These are phyloP conservation scores for Xylaria sp. DNA, from an alignment of 2,329 filamentous ascomycete genomes.

Conservation along the genomic window DNA sequence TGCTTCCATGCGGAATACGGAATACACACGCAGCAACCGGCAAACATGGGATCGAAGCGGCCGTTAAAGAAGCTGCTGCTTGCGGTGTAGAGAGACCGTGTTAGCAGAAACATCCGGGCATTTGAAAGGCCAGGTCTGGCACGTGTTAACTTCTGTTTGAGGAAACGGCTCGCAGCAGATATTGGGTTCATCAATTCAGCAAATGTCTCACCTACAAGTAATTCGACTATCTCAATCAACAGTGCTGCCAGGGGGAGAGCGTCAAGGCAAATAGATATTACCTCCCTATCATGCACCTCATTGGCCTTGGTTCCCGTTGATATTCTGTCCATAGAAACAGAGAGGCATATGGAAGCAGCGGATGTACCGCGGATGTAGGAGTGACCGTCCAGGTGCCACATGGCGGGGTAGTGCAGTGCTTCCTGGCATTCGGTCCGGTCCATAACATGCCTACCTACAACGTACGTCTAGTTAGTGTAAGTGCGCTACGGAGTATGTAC, in stretches of 20 bases:
- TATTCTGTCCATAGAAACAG: no score
- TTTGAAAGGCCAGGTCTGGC: neutral
- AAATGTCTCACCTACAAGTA: constrained; percentile 3
- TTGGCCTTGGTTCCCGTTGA: no score
- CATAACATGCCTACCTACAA: neutral
- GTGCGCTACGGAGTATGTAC: no score
- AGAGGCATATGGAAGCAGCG: neutral
- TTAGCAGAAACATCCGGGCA: neutral
- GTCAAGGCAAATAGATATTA: no score
- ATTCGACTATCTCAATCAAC: no score
- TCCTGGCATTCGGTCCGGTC: constrained; percentile 1
- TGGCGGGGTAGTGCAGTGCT: constrained; percentile 8
- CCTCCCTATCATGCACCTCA: no score
- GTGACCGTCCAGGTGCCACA: constrained; percentile 5
- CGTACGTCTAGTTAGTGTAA: neutral
- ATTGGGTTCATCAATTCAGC: neutral
- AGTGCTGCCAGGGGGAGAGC: no score
- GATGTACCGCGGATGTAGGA: neutral
- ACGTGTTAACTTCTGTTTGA: constrained; percentile 4
- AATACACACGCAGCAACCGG: no score
- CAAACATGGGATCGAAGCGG: neutral
- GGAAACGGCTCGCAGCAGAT: constrained; percentile 2
- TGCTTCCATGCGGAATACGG: no score
- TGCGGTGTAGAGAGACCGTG: constrained; percentile 5
- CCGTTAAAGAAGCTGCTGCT: constrained; percentile 9